A percentile compares a stretch with the other conserved stretches of the same genome.
Conservation (phyloP, 2,329 filamentous ascomycete species). For the Aspergillus alliaceus region DNA sequence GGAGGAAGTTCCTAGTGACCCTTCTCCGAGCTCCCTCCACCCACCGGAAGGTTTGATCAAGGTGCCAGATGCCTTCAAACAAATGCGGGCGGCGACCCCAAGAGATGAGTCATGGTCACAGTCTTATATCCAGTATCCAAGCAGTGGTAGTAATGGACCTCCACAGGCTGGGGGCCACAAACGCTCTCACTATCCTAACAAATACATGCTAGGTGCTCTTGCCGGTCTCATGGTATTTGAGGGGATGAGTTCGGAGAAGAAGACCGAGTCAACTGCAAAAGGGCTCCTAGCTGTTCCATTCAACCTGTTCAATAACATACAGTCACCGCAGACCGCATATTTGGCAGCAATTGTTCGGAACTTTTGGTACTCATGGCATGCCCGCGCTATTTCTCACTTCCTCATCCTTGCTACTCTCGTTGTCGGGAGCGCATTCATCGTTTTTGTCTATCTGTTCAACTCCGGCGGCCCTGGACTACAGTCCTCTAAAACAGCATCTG, state of each 20-base stretch:
- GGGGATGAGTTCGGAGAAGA: constrained; percentile 69
- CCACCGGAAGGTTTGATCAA: constrained; percentile 46
- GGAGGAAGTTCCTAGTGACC: constrained; percentile 36
- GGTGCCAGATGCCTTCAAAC: constrained; percentile 45
- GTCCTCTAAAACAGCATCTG: constrained; percentile 34
- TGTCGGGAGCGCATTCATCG: constrained; percentile 56
- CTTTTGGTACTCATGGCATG: constrained; percentile 39
- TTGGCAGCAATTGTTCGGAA: constrained; percentile 24
- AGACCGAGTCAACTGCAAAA: constrained; percentile 60
- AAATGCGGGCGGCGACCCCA: constrained; percentile 38
- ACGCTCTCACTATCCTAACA: constrained; percentile 59
- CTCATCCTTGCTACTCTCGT: constrained; percentile 54
- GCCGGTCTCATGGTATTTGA: constrained; percentile 91
- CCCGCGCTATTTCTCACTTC: constrained; percentile 42
- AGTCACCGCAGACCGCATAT: constrained; percentile 24
- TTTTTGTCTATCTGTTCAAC: constrained; percentile 57
- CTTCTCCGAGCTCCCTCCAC: constrained; percentile 29
- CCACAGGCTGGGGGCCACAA: constrained; percentile 45
- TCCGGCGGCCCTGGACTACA: constrained; percentile 56
- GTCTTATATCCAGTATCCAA: constrained; percentile 38
- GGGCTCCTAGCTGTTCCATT: constrained; percentile 67
- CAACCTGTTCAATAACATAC: constrained; percentile 51
- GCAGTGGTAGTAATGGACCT: constrained; percentile 18
- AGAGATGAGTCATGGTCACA: constrained; percentile 38
- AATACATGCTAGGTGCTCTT: constrained; percentile 89